Evolutionary conservation across 1,139 yeast genomes (phyloP), one percentile per base, ranked within the genome.

Genomic region (Debaryomyces fabryi): DNA sequence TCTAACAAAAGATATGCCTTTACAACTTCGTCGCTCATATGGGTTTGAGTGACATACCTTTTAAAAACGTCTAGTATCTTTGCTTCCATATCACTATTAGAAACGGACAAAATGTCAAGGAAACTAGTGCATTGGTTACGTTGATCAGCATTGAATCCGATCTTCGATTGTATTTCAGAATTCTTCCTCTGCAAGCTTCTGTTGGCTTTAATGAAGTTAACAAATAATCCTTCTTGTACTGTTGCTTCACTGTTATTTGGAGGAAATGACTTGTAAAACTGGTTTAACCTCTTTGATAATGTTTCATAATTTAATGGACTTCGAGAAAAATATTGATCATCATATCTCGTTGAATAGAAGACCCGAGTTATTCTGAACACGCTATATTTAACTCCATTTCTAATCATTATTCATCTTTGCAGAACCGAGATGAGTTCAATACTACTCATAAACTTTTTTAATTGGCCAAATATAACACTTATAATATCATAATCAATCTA

Each of bases 281-380:
- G 32, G 4, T 47, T 47, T 15, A 67, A 34, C 40, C 73, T 50
- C 10, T 54, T 52, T 6, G 45, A 39, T 46, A 60, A 68, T 10
- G 66, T 60, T 46, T 68, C 72, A 49, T 58, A 58, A 49, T 67
- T 71, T 32, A 69, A 55, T 1, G 74, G 73, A 2, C 45, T 39
- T 21, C 56, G 50, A 7, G 64, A 52, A 49, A 67, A 64, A 39
- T 41, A 53, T 15, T 12, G 15, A n/a, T 4, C 29, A n/a, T 13
- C 21, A 18, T 6, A 25, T n/a, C 36, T 13, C 12, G 37, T 40
- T 13, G 29, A 40, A 30, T 41, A 34, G 13, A 39, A 20, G 2
- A 18, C 10, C n/a, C 39, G 24, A 24, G 23, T 3, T 24, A 33
- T 8, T 23, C 18, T 24, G 21, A 36, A 25, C 27, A 36, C n/a